Evolutionary conservation across 140 eudicot species (phyloP), one percentile per base, ranked within the genome.

Genomic region (Oenanthe javanica): DNA sequence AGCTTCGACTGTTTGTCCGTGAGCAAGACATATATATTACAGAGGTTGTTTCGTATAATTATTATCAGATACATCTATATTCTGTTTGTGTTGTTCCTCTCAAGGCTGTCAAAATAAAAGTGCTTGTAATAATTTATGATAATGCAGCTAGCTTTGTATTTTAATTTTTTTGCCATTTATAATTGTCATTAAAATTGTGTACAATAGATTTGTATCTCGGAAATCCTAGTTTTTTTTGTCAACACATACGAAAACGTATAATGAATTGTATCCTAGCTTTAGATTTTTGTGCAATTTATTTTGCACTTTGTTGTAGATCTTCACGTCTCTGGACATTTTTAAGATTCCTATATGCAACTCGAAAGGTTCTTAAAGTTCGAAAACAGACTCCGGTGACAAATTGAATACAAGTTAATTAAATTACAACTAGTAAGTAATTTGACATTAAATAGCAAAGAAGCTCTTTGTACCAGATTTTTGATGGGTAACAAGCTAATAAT

Each of bases 1-100:
- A 79, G 81, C 9, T 79, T 63, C 40, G 23, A 14, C 64, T 46
- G 64, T 23, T 6, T 46, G 59, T 54, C 47, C 81, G 15, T 64
- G 61, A 23, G 55, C 46, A 72, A 27, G 14, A 40, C 49, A n/a
- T n/a, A 31, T 72, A 5, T 70, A 40, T 40, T 71, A 19, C 48
- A 31, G 70, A 59, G 13, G n/a, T 31, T 59, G 36, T n/a, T 59
- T 23, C 2, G 70, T n/a, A 61, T 61, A 61, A 61, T 2, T 61
- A 21, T 61, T 23, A 38, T 61, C 70, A 61, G 38, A n/a, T n/a
- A n/a, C 70, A 61, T 61, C 15, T 61, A 61, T 2, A 2, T 61
- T 59, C 67, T 59, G 67, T 59, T 61, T 61, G 70, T 59, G 4
- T 21, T 55, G 10, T 6, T 55, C 70, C 70, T 61, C 15, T n/a